Evolutionary conservation across 2,329 filamentous ascomycete genomes (phyloP).

Genomic region (Cercospora zeina): DNA sequence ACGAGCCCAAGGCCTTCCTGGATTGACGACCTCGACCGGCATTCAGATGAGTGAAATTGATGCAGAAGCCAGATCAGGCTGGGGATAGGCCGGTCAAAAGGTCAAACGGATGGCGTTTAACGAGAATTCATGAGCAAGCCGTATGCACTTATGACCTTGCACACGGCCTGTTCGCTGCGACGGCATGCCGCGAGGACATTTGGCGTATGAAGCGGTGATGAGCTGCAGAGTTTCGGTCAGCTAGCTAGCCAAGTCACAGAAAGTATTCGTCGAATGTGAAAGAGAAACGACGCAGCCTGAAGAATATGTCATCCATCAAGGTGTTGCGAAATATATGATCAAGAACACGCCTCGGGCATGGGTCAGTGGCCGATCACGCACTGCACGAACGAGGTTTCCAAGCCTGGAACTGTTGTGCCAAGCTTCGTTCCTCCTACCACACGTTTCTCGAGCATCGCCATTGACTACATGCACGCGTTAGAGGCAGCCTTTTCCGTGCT

Average conservation of each 20-base stretch:
- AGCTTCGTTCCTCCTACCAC: background rate
- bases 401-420: background rate
- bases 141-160: background rate
- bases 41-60: conserved; percentile 11
- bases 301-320: background rate
- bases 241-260: conserved; percentile 7
- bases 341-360: background rate
- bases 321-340: background rate
- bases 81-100: conserved; percentile 10
- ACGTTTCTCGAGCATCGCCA: too few species aligned
- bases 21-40: conserved; percentile 36
- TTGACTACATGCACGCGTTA: too few species aligned
- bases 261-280: conserved; percentile 1
- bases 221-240: conserved; percentile 5
- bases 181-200: conserved; percentile 15
- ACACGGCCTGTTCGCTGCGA: conserved; percentile 9
- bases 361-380: background rate
- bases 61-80: conserved; percentile 13
- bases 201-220: conserved; percentile 17
- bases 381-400: background rate
- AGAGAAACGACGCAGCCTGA: conserved; percentile 4
- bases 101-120: conserved; percentile 11
- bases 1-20: conserved; percentile 35
- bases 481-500: too few species aligned
- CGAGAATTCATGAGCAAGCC: conserved; percentile 14